Percentiles rank a stretch among this genome's conserved stretches.
phyloP scores from a whole-genome alignment of 106 monocot species.

The Iris macrosiphon region DNA sequence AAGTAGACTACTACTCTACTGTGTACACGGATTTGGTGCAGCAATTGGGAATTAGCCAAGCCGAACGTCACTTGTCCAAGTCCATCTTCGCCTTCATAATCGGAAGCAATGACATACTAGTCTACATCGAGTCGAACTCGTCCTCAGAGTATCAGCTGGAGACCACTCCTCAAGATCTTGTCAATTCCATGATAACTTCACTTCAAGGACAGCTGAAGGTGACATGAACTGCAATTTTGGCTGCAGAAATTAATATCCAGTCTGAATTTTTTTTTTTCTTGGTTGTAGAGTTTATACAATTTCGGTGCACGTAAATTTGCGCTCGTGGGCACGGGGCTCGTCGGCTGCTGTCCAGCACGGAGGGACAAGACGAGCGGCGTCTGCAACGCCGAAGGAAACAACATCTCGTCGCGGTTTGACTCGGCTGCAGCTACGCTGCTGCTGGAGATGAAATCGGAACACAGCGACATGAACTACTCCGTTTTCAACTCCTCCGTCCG shows the following conservation, averaged over 20 bases:
- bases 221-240: not conserved
- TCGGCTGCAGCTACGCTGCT: slow-evolving; percentile 21
- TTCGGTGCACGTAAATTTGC: slow-evolving; percentile 45
- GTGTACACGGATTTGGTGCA: slow-evolving; percentile 13
- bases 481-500: slow-evolving; percentile 31
- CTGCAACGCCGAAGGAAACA: slow-evolving; percentile 33
- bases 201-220: slow-evolving; percentile 36
- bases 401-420: slow-evolving; percentile 19
- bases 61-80: slow-evolving; percentile 16
- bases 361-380: slow-evolving; percentile 16
- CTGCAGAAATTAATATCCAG: not conserved
- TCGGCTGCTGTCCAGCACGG: slow-evolving; percentile 40
- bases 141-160: no score
- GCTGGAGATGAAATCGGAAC: slow-evolving; percentile 29
- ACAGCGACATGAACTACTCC: slow-evolving; percentile 35
- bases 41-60: slow-evolving; percentile 1
- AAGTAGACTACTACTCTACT: slow-evolving; percentile 22
- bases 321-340: slow-evolving; percentile 31
- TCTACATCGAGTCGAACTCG: slow-evolving; percentile 1
- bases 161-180: slow-evolving; percentile 20
- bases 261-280: not conserved
- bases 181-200: slow-evolving; percentile 20
- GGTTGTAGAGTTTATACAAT: slow-evolving; percentile 34
- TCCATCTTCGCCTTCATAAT: slow-evolving; percentile 22
- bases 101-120: slow-evolving; percentile 33